These are phyloP conservation scores for Globisporangium nodosum DNA, from an alignment of 352 stramenopile genomes.

Conservation along the genomic window DNA sequence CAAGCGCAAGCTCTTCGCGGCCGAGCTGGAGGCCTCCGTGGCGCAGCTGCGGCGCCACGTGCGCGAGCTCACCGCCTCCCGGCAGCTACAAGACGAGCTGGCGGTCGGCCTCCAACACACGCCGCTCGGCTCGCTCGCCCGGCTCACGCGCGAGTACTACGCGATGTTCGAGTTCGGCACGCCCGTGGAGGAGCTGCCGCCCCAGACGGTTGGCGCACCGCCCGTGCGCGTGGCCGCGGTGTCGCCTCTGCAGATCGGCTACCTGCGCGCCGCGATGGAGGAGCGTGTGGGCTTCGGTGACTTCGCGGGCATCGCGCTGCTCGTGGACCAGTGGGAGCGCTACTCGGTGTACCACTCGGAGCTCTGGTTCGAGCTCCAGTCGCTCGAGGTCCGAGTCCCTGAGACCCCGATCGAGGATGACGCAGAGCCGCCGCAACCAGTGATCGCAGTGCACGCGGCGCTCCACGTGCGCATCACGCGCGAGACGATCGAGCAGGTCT, in stretches of 20 bases:
- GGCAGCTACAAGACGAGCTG: conserved; percentile 28
- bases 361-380: conserved; percentile 41
- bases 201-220: conserved; percentile 14
- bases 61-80: conserved; percentile 23
- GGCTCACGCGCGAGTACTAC: conserved; percentile 48
- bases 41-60: conserved; percentile 44
- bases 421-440: conserved; percentile 12
- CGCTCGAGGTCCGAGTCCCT: conserved; percentile 20
- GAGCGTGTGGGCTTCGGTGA: conserved; percentile 38
- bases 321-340: conserved; percentile 47
- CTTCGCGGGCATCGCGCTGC: conserved; percentile 26
- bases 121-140: conserved; percentile 17
- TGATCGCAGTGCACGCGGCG: conserved; percentile 23
- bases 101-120: conserved; percentile 15
- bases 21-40: conserved; percentile 26
- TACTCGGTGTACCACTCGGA: conserved; percentile 44
- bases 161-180: conserved; percentile 38
- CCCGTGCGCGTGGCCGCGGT: conserved; percentile 16
- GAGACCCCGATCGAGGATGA: background rate
- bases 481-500: conserved; percentile 48
- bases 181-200: conserved; percentile 20
- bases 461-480: conserved; percentile 38
- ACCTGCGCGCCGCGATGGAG: conserved; percentile 33
- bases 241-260: conserved; percentile 22
- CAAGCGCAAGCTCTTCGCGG: conserved; percentile 41